Evolutionary conservation across 2,329 filamentous ascomycete genomes (phyloP), one percentile per base, ranked within the genome.

Genomic region (Claviceps maximensis): DNA sequence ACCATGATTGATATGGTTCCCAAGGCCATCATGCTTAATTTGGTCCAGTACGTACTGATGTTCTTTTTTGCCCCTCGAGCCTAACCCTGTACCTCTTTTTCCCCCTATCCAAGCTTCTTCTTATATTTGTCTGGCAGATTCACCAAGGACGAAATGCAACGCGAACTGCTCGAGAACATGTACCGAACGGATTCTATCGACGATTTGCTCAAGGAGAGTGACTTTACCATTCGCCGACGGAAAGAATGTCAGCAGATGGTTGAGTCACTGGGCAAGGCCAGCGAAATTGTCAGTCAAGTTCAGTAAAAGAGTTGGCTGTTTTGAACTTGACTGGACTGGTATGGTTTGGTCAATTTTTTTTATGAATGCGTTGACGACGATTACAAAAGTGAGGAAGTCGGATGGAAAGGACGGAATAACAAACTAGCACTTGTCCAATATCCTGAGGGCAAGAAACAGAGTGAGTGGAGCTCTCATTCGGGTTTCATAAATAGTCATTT

Each of bases 1-100:
- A 98, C 94, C 56, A 94, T 98, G 89, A 96, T 97, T 60, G 93
- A 98, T 66, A 98, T 98, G 93, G 93, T 98, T 6, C 93, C 93
- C 60, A 98, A 98, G 74, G 93, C 93, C 42, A 94, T 98, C 67
- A 98, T 98, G 93, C 79, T 97, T 60, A 96, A 80, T 62, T 85
- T 98, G 47, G 93, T 98, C 50, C 84, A 91, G 86, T 95, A 82
- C 68, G 89, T 83, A 7, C 31, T 45, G 7, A 25, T 23, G 12
- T n/a, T 1, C 6, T 10, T 27, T 1, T 27, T 15, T 10, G n/a
- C n/a, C n/a, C 10, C 7, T n/a, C 15, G 13, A 2, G 13, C 12
- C 13, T 9, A 21, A 1, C 23, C 17, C 23, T 46, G 5, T 29
- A 4, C 9, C 25, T 31, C 3, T 31, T 12, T 31, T 5, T 19